Evolutionary conservation across 495 filamentous ascomycete species (phyloP).

Genomic region (Amorphotheca resinae): DNA sequence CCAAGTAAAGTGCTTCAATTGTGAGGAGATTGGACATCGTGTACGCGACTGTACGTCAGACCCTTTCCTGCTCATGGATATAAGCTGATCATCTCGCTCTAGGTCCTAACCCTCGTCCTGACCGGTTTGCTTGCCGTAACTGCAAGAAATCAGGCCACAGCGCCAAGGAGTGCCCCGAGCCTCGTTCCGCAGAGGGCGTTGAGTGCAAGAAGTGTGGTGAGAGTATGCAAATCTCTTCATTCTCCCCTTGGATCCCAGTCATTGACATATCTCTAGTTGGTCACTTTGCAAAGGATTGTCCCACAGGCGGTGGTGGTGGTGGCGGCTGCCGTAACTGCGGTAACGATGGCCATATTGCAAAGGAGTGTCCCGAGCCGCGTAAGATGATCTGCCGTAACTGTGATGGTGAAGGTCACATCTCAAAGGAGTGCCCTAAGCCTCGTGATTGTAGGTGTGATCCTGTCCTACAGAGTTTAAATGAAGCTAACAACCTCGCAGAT

Average conservation of each 20-base stretch:
- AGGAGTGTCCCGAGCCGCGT: slow-evolving; percentile 33
- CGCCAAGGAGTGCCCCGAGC: slow-evolving; percentile 51
- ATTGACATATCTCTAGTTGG: slow-evolving; percentile 38
- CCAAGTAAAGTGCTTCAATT: slow-evolving; percentile 64
- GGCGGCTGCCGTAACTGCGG: slow-evolving; percentile 19
- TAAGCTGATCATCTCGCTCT: slow-evolving; percentile 20
- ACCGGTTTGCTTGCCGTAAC: slow-evolving; percentile 64
- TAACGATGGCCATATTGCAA: slow-evolving; percentile 24
- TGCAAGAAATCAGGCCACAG: slow-evolving; percentile 61
- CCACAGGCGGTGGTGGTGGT: slow-evolving; percentile 29
- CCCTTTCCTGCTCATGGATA: not conserved
- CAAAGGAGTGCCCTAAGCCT: slow-evolving; percentile 56
- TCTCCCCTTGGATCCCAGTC: not conserved
- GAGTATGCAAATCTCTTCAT: slow-evolving; percentile 29
- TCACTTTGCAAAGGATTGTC: slow-evolving; percentile 78
- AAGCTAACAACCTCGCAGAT: not conserved
- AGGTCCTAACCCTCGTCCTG: slow-evolving; percentile 39
- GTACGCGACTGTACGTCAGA: slow-evolving; percentile 49
- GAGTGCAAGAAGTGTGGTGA: slow-evolving; percentile 72
- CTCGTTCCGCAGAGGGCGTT: slow-evolving; percentile 55
- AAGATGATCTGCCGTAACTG: slow-evolving; percentile 26
- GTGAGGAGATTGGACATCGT: slow-evolving; percentile 53
- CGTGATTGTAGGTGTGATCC: slow-evolving; percentile 45
- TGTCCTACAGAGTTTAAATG: not conserved
- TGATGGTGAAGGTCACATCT: slow-evolving; percentile 23